Base-by-base conservation (phyloP, 148 eudicot species). In the Chenopodium suecicum region DNA sequence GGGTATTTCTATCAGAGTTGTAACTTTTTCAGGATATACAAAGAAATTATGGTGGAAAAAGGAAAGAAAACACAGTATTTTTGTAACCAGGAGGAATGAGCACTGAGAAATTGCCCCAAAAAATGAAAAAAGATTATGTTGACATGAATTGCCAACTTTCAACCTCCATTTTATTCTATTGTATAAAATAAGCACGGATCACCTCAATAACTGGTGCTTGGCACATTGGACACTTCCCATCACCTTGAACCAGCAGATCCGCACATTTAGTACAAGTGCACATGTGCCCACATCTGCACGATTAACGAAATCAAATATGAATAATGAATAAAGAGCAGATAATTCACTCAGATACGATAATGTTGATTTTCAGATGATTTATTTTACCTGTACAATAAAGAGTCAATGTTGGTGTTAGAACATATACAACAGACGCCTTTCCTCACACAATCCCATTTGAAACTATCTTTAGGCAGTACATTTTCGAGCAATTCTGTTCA, bases 241-340 rank as follows among this genome's bases (percentile, higher is more conserved):
- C 82, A 25, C 87, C 87, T 74, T 87, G 81, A 23, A 95, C 87
- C 88, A 95, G 82, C 27, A 86, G 76, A 54, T 89, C 87, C 14
- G 93, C 98, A 80, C 99, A 94, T 77, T 86, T 87, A 81, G 91
- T 84, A 82, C 99, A 95, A 29, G 95, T 88, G 90, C 99, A 92
- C 97, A 95, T 90, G 90, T 95, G 99, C 79, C 99, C 99, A 79
- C 99, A 95, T 83, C 99, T 95, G 88, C 75, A 69, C 31, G 13
- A 73, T 62, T 3, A 75, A 54, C 20, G 37, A 27, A 2, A 23
- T 56, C 34, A 78, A 22, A 74, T 29, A 10, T 19, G 14, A 58
- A 32, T 17, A 46, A 16, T n/a, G 25, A 65, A 46, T 56, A 47
- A 44, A 27, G 22, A 8, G 64, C 27, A 20, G 25, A 13, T 14